These are phyloP conservation scores for Paecilomyces fulvus DNA, from an alignment of 2,329 filamentous ascomycete genomes.

Conservation along the genomic window DNA sequence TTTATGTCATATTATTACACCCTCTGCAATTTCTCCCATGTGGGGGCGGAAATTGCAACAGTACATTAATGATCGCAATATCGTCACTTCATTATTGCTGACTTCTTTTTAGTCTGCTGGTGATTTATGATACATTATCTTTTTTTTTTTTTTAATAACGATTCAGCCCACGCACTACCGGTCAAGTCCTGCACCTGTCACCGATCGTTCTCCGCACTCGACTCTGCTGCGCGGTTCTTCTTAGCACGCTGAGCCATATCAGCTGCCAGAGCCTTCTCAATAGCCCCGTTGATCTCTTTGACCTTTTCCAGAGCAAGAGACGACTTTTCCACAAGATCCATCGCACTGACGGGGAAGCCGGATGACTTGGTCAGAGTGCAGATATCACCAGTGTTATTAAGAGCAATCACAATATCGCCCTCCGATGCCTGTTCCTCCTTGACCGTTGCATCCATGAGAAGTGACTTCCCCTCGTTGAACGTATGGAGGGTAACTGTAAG, in stretches of 20 bases:
- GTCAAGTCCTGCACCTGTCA: slow-evolving; percentile 29
- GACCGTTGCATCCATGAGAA: slow-evolving; percentile 39
- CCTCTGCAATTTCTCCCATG: neutral
- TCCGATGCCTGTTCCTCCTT: slow-evolving; percentile 49
- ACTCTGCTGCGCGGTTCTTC: slow-evolving; percentile 72
- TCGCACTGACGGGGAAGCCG: slow-evolving; percentile 71
- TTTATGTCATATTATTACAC: neutral
- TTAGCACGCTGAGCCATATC: slow-evolving; percentile 56
- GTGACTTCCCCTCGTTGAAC: slow-evolving; percentile 46
- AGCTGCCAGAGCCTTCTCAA: slow-evolving; percentile 65
- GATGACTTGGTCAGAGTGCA: slow-evolving; percentile 89
- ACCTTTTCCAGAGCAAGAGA: slow-evolving; percentile 68
- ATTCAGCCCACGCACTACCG: neutral
- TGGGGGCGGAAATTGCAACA: neutral
- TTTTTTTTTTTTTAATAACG: neutral
- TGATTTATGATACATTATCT: neutral
- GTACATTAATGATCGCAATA: neutral
- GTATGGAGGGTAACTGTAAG: slow-evolving; percentile 87
- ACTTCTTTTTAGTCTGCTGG: neutral
- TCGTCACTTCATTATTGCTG: neutral
- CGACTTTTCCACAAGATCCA: slow-evolving; percentile 67
- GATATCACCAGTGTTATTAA: slow-evolving; percentile 84
- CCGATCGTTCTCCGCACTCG: slow-evolving; percentile 77
- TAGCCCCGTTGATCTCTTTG: slow-evolving; percentile 65
- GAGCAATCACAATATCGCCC: slow-evolving; percentile 66